These are phyloP conservation scores for Aspergillus calidoustus DNA, from an alignment of 2,329 filamentous ascomycete genomes.

Conservation along the genomic window DNA sequence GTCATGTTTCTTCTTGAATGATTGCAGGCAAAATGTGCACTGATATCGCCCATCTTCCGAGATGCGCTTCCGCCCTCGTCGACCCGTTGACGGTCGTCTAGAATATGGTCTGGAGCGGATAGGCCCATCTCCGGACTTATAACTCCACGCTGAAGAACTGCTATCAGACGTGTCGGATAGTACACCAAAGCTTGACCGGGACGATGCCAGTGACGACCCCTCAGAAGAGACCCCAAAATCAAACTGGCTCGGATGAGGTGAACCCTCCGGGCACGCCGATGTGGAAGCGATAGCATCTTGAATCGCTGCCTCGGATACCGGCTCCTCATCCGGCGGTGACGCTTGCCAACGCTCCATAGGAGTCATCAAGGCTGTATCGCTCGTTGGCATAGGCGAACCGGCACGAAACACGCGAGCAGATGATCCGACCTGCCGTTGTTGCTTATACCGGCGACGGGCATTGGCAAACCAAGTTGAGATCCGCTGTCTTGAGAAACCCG, in stretches of 20 bases:
- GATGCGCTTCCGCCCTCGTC: slow-evolving; percentile 12
- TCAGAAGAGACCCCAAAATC: slow-evolving; percentile 29
- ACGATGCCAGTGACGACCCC: slow-evolving; percentile 34
- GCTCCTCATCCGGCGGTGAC: slow-evolving; percentile 54
- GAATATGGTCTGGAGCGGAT: slow-evolving; percentile 29
- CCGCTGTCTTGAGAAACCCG: slow-evolving; percentile 52
- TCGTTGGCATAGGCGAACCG: slow-evolving; percentile 52
- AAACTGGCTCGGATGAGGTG: slow-evolving; percentile 7
- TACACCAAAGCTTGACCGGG: slow-evolving; percentile 36
- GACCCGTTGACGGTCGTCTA: slow-evolving; percentile 14
- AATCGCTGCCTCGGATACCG: slow-evolving; percentile 46
- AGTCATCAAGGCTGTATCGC: slow-evolving; percentile 44
- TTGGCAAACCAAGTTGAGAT: slow-evolving; percentile 59
- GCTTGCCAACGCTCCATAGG: slow-evolving; percentile 53
- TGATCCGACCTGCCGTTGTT: slow-evolving; percentile 33
- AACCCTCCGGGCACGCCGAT: not conserved
- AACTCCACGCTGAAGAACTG: slow-evolving; percentile 40
- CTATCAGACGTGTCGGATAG: slow-evolving; percentile 38
- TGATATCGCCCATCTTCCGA: slow-evolving; percentile 37
- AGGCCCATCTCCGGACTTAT: slow-evolving; percentile 32
- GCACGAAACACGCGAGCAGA: slow-evolving; percentile 38
- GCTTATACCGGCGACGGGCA: slow-evolving; percentile 53
- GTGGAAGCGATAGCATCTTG: slow-evolving; percentile 39
- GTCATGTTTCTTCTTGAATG: slow-evolving; percentile 56
- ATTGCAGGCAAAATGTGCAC: slow-evolving; percentile 56